A percentile compares a stretch with the other conserved stretches of the same genome.
phyloP scores from a whole-genome alignment of 176 grass and related monocot genomes.

The Metroxylon sagu region DNA sequence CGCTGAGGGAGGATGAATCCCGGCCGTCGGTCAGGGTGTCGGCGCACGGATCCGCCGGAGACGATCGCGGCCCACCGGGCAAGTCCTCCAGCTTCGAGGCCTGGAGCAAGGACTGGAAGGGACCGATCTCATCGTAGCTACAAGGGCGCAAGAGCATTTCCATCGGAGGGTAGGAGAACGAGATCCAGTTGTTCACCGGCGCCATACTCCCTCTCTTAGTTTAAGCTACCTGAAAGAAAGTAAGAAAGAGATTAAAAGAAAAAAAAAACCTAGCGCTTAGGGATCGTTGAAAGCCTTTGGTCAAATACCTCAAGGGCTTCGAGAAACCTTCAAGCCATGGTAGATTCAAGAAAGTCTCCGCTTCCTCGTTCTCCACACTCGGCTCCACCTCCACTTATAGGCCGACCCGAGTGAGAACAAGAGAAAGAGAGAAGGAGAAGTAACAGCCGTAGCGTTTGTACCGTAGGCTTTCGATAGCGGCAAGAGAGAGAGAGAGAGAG shows the following conservation, averaged over 20 bases:
- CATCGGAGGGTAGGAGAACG: neutral
- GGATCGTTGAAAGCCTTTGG: too few species aligned
- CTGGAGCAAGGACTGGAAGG: neutral
- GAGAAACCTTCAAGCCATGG: too few species aligned
- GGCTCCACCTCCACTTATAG: too few species aligned
- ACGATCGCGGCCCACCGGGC: neutral
- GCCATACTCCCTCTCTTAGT: neutral
- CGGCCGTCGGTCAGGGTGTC: neutral
- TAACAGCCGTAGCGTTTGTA: too few species aligned
- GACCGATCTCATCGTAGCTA: neutral
- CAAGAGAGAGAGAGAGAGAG: too few species aligned
- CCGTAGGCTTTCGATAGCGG: too few species aligned
- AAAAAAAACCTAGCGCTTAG: neutral
- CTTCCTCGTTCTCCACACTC: too few species aligned
- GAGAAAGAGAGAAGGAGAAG: too few species aligned
- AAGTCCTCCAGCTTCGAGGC: neutral
- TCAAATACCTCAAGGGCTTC: too few species aligned
- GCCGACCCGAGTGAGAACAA: too few species aligned
- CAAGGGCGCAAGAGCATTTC: neutral
- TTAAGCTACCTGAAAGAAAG: neutral
- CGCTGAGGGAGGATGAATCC: neutral
- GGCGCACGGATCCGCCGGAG: neutral
- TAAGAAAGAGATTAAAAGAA: too few species aligned
- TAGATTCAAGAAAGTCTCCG: too few species aligned
- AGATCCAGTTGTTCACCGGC: slow-evolving; percentile 7